phyloP scores from a whole-genome alignment of 2,329 filamentous ascomycete species.

The Zalaria sp. region DNA sequence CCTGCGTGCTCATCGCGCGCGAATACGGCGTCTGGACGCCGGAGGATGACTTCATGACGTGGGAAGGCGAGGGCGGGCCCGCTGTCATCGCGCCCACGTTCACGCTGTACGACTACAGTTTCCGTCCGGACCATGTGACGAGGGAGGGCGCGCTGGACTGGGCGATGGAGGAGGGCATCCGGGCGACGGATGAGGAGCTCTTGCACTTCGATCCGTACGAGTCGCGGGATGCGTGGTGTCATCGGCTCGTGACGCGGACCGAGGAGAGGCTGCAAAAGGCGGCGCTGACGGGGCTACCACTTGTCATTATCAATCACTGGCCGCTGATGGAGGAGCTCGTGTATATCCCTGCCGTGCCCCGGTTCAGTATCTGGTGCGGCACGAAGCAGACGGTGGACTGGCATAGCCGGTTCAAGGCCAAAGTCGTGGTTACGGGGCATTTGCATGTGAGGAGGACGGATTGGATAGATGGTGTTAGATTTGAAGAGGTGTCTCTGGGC shows the following conservation, averaged over 20 bases:
- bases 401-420: constrained; percentile 31
- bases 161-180: constrained; percentile 30
- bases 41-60: constrained; percentile 40
- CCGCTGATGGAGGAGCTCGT: constrained; percentile 30
- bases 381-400: constrained; percentile 32
- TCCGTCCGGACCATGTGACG: constrained; percentile 35
- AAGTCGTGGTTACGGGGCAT: constrained; percentile 32
- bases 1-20: constrained; percentile 39
- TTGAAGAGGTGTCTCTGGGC: constrained; percentile 33
- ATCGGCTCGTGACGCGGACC: constrained; percentile 23
- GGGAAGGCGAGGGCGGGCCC: constrained; percentile 37
- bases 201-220: constrained; percentile 31
- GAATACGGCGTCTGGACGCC: constrained; percentile 39
- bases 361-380: constrained; percentile 34
- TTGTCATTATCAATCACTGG: constrained; percentile 33
- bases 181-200: constrained; percentile 31
- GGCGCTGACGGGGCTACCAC: constrained; percentile 13
- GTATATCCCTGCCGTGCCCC: constrained; percentile 25
- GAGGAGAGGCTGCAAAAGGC: constrained; percentile 24
- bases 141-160: constrained; percentile 33
- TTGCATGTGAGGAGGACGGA: constrained; percentile 32
- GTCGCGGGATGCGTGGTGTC: constrained; percentile 31
- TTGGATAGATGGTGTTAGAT: constrained; percentile 31
- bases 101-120: constrained; percentile 47
- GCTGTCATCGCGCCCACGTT: constrained; percentile 41